phyloP scores from a whole-genome alignment of 805 yeast genomes.

The Suhomyces vadensis region DNA sequence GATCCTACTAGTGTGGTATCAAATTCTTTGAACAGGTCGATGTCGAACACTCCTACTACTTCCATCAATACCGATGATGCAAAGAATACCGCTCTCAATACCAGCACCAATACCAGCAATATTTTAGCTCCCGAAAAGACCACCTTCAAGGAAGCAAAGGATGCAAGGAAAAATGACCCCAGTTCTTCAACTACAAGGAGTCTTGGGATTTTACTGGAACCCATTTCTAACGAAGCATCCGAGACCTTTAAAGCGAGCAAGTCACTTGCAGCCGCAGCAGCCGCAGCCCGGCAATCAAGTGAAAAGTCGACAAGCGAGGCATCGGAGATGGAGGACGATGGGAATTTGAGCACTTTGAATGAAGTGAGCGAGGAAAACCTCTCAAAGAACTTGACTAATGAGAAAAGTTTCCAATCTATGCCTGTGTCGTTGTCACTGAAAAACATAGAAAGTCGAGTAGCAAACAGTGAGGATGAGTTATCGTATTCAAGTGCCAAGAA shows the following conservation, averaged over 20 bases:
- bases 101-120: neutral
- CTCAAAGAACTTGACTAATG: neutral
- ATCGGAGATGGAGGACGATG: conserved; percentile 2
- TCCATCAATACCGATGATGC: conserved; percentile 22
- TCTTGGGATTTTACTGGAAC: neutral
- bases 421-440: neutral
- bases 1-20: conserved; percentile 13
- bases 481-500: conserved; percentile 1
- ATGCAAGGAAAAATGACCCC: neutral
- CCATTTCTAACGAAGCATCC: neutral
- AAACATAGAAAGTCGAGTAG: neutral
- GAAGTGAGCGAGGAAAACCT: conserved; percentile 9
- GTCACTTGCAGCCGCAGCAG: neutral
- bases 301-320: neutral
- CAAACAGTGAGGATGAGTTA: conserved; percentile 4
- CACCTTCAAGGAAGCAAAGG: neutral
- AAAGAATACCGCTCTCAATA: neutral
- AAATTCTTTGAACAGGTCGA: conserved; percentile 21
- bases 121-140: neutral
- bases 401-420: neutral
- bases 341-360: conserved; percentile 7
- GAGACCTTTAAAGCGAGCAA: neutral
- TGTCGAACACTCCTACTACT: conserved; percentile 34
- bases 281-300: neutral
- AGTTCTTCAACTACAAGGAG: neutral